phyloP scores from a whole-genome alignment of 495 filamentous ascomycete genomes.

The Diplogelasinospora grovesii region DNA sequence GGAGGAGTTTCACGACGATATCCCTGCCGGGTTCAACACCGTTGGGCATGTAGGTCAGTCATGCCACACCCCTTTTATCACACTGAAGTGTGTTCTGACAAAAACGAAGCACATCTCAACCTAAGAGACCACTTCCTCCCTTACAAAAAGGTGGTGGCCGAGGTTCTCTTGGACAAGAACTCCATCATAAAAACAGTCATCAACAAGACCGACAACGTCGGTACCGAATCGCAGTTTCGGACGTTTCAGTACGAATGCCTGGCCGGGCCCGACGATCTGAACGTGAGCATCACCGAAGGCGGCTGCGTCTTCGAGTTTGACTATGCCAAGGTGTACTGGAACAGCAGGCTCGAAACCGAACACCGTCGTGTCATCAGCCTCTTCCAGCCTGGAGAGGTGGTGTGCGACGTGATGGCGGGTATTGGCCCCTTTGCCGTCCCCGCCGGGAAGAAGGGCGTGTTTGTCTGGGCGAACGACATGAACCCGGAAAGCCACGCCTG shows the following conservation, averaged over 20 bases:
- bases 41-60: slow-evolving; percentile 78
- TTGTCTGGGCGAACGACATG: slow-evolving; percentile 95
- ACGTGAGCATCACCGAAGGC: slow-evolving; percentile 65
- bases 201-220: slow-evolving; percentile 89
- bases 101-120: slow-evolving; percentile 69
- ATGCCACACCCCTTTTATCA: background rate
- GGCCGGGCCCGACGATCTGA: slow-evolving; percentile 67
- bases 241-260: slow-evolving; percentile 95
- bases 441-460: slow-evolving; percentile 80
- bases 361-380: slow-evolving; percentile 71
- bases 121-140: slow-evolving; percentile 71
- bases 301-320: slow-evolving; percentile 63
- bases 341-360: slow-evolving; percentile 80
- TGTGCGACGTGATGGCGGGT: slow-evolving; percentile 96
- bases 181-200: slow-evolving; percentile 73
- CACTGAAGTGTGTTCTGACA: slow-evolving; percentile 4
- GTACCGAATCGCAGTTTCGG: slow-evolving; percentile 74
- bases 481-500: slow-evolving; percentile 80
- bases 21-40: slow-evolving; percentile 79
- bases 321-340: slow-evolving; percentile 95
- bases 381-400: slow-evolving; percentile 78
- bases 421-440: slow-evolving; percentile 94
- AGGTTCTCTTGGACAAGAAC: slow-evolving; percentile 86
- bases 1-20: slow-evolving; percentile 53
- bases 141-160: slow-evolving; percentile 76